phyloP scores from a whole-genome alignment of 2,329 filamentous ascomycete genomes.

The Cladobotryum mycophilum region DNA sequence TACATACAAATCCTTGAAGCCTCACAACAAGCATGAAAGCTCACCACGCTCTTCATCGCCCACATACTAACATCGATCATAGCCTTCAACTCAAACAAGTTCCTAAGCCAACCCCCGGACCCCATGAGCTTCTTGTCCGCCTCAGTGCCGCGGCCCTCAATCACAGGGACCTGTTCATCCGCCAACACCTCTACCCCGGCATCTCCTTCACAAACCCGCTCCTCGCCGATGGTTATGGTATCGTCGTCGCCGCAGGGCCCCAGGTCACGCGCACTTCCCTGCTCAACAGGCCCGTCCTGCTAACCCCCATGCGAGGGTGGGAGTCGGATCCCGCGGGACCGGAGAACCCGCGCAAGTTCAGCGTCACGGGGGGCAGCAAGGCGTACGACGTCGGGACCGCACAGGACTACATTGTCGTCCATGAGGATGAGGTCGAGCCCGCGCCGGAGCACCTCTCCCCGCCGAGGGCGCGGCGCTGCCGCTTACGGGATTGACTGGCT shows the following conservation, averaged over 20 bases:
- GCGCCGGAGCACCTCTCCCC: slow-evolving; percentile 65
- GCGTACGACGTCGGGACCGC: slow-evolving; percentile 59
- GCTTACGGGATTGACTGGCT: slow-evolving; percentile 79
- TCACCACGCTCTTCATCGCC: slow-evolving; percentile 5
- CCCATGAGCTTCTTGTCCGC: slow-evolving; percentile 65
- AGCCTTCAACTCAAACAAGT: slow-evolving; percentile 56
- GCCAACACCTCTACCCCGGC: slow-evolving; percentile 83
- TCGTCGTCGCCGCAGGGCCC: slow-evolving; percentile 59
- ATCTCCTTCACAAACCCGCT: slow-evolving; percentile 74
- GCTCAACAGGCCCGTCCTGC: slow-evolving; percentile 62
- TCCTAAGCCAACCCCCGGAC: slow-evolving; percentile 56
- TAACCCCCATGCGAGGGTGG: slow-evolving; percentile 79
- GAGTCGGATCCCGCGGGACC: slow-evolving; percentile 63
- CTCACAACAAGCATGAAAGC: neutral
- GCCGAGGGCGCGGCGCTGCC: slow-evolving; percentile 79
- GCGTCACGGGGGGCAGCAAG: slow-evolving; percentile 64
- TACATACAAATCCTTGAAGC: neutral
- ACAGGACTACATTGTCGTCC: slow-evolving; percentile 65
- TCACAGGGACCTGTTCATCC: slow-evolving; percentile 91
- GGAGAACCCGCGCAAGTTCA: slow-evolving; percentile 54
- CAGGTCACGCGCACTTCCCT: slow-evolving; percentile 33
- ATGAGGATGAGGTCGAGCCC: slow-evolving; percentile 66
- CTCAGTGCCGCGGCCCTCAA: slow-evolving; percentile 80
- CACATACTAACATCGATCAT: neutral
- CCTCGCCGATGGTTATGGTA: slow-evolving; percentile 75